phyloP scores from a whole-genome alignment of 208 protist genomes.

The Porcisia deanei region DNA sequence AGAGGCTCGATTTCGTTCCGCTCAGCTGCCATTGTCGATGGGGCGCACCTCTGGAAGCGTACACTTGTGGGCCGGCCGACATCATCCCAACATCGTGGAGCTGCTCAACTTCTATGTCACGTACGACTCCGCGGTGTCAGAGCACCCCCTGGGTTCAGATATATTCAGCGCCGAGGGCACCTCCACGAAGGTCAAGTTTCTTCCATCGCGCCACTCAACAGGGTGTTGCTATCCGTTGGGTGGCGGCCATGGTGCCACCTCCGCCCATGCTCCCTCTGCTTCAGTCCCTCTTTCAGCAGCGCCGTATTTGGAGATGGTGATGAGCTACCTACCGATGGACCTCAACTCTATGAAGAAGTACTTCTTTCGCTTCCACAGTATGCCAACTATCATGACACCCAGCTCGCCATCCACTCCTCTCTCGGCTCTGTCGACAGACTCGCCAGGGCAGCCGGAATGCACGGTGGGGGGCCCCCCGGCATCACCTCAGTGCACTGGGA shows the following conservation, averaged over 20 bases:
- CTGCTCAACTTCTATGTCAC: constrained; percentile 96
- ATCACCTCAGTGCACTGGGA: background rate
- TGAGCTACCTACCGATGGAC: constrained; percentile 98
- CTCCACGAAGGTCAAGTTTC: background rate
- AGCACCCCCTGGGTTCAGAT: constrained; percentile 5
- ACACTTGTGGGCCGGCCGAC: constrained; percentile 11
- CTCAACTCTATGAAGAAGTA: constrained; percentile 92
- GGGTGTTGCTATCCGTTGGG: constrained; percentile 5
- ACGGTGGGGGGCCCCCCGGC: background rate
- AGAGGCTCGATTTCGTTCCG: background rate
- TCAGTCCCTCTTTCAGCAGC: constrained; percentile 61
- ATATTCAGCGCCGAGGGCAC: background rate
- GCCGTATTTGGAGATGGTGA: constrained; percentile 98
- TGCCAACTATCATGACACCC: constrained; percentile 16
- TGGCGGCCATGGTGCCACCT: constrained; percentile 1
- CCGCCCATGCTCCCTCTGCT: background rate
- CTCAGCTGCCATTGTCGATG: background rate
- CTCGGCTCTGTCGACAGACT: background rate
- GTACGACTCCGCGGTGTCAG: constrained; percentile 51
- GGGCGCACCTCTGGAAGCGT: constrained; percentile 3
- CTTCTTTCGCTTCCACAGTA: constrained; percentile 67
- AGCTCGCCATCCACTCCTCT: background rate
- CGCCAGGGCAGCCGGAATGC: background rate
- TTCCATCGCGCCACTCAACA: constrained; percentile 6
- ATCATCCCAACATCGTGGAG: constrained; percentile 95